phyloP scores from a whole-genome alignment of 495 filamentous ascomycete species.

The Wilcoxina mikolae region DNA sequence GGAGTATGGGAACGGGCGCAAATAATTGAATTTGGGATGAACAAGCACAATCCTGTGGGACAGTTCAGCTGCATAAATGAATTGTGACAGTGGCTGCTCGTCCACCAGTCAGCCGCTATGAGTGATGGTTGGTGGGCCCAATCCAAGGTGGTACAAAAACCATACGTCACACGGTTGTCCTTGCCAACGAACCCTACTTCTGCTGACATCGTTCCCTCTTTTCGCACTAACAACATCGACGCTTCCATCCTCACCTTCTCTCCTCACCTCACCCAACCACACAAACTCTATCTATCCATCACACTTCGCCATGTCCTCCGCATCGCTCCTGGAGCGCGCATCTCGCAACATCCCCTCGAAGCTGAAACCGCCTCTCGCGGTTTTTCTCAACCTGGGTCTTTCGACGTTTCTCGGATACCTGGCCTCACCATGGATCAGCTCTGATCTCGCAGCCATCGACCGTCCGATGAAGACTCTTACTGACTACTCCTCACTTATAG shows the following conservation, averaged over 20 bases:
- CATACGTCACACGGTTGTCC: no score
- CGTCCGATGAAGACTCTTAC: slow-evolving; percentile 18
- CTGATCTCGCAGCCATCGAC: slow-evolving; percentile 18
- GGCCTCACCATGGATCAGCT: slow-evolving; percentile 23
- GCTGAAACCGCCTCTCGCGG: slow-evolving; percentile 19
- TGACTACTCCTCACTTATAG: slow-evolving; percentile 18
- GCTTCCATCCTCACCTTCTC: background rate
- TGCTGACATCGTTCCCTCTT: no score
- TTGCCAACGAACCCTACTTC: no score
- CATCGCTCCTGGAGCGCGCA: slow-evolving; percentile 16
- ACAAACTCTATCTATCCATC: background rate
- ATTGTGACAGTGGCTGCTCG: background rate
- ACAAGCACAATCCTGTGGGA: background rate
- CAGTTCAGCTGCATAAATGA: background rate
- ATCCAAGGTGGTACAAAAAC: no score
- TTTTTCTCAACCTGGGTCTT: slow-evolving; percentile 16
- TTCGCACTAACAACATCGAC: background rate
- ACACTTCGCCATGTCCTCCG: background rate
- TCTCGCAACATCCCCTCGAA: slow-evolving; percentile 23
- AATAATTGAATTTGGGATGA: slow-evolving; percentile 1
- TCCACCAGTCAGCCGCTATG: background rate
- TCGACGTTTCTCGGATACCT: slow-evolving; percentile 21
- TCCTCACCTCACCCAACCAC: background rate
- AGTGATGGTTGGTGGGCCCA: no score
- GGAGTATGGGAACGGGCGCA: background rate